phyloP scores from a whole-genome alignment of 1,284 basidiomycete species.

The Ustilago bromivora region DNA sequence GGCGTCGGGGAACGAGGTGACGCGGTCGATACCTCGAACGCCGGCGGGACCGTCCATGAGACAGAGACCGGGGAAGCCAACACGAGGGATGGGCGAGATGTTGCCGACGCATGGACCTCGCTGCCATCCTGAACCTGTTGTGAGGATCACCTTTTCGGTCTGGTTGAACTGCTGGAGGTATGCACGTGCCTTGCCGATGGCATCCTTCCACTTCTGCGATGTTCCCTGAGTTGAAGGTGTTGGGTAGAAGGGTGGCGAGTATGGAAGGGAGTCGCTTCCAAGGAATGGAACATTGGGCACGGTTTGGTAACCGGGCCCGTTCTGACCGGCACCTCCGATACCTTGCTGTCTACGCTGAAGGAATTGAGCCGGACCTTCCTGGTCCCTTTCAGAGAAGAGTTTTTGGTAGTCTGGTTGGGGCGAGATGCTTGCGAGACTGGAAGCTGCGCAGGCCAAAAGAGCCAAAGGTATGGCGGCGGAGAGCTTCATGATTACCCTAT shows the following conservation, averaged over 20 bases:
- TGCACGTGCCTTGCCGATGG: slow-evolving; percentile 72
- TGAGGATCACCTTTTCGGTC: slow-evolving; percentile 72
- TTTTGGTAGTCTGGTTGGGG: slow-evolving; percentile 37
- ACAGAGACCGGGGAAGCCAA: slow-evolving; percentile 79
- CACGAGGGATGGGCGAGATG: slow-evolving; percentile 72
- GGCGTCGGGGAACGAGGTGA: slow-evolving; percentile 77
- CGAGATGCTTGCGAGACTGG: slow-evolving; percentile 26
- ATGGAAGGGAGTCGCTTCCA: slow-evolving; percentile 56
- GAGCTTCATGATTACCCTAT: slow-evolving; percentile 28
- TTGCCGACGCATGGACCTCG: slow-evolving; percentile 62
- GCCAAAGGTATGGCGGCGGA: slow-evolving; percentile 30
- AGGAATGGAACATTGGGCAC: slow-evolving; percentile 39
- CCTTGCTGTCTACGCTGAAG: slow-evolving; percentile 42
- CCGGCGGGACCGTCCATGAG: slow-evolving; percentile 75
- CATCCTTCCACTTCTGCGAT: slow-evolving; percentile 75
- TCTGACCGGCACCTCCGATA: slow-evolving; percentile 40
- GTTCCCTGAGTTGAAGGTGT: slow-evolving; percentile 49
- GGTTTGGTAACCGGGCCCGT: slow-evolving; percentile 49
- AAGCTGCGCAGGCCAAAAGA: slow-evolving; percentile 29
- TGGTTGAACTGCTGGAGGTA: slow-evolving; percentile 70
- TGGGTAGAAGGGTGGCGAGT: slow-evolving; percentile 57
- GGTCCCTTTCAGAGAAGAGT: slow-evolving; percentile 27
- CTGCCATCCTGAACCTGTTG: slow-evolving; percentile 68
- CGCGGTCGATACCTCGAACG: slow-evolving; percentile 72
- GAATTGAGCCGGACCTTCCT: slow-evolving; percentile 20